These are phyloP conservation scores for Globisporangium ultimum DNA, from an alignment of 352 stramenopile genomes.

Conservation along the genomic window DNA sequence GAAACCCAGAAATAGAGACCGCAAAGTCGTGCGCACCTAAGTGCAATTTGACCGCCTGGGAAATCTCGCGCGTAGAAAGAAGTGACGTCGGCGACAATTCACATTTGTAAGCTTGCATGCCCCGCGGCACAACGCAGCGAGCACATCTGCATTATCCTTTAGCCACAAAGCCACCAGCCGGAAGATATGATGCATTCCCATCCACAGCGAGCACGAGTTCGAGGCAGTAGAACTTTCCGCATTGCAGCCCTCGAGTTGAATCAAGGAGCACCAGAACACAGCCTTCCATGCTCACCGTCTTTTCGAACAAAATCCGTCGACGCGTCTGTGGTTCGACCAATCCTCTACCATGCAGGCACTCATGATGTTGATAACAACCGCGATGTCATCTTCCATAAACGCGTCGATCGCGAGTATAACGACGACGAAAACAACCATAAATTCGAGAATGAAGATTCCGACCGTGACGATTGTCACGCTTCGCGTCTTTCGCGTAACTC, in stretches of 20 bases:
- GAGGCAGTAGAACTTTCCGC: slow-evolving; percentile 4
- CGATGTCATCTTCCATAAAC: slow-evolving; percentile 8
- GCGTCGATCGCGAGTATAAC: not conserved
- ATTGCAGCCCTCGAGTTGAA: not conserved
- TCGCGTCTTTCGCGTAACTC: too few species aligned
- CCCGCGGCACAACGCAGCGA: too few species aligned
- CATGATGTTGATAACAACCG: not conserved
- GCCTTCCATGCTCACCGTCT: not conserved
- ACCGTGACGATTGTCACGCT: too few species aligned
- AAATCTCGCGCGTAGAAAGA: too few species aligned
- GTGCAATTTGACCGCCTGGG: too few species aligned
- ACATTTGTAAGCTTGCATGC: too few species aligned
- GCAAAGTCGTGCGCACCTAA: too few species aligned
- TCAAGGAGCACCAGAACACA: not conserved
- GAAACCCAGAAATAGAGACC: too few species aligned
- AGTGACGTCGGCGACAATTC: too few species aligned
- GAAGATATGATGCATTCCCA: not conserved
- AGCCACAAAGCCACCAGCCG: too few species aligned
- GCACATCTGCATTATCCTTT: too few species aligned
- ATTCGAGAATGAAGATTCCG: not conserved
- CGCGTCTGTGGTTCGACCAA: slow-evolving; percentile 1
- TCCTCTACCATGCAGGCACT: slow-evolving; percentile 1
- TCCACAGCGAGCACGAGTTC: not conserved
- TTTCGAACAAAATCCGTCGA: not conserved
- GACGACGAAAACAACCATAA: slow-evolving; percentile 11